A percentile compares a stretch with the other conserved stretches of the same genome.
Evolutionary conservation across 805 yeast species (phyloP).

Genomic region (Candida cerambycidarum): DNA sequence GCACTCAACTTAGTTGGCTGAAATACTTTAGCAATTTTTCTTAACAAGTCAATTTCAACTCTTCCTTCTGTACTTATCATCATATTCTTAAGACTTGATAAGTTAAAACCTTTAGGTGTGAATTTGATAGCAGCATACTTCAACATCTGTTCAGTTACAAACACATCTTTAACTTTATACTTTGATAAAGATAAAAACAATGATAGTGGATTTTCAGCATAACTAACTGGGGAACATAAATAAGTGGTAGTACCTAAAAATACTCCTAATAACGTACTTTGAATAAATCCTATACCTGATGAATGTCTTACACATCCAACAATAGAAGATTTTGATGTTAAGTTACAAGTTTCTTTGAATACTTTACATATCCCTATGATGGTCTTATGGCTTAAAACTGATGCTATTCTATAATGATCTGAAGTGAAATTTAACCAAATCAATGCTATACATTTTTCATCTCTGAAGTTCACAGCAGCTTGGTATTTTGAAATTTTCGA

Average conservation of each 20-base stretch:
- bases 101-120: constrained; percentile 59
- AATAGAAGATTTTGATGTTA: constrained; percentile 68
- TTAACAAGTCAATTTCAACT: constrained; percentile 61
- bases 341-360: constrained; percentile 87
- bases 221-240: constrained; percentile 74
- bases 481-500: constrained; percentile 45
- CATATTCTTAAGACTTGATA: constrained; percentile 70
- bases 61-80: constrained; percentile 80
- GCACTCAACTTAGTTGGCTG: constrained; percentile 63
- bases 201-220: constrained; percentile 67
- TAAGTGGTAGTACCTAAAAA: constrained; percentile 86
- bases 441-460: constrained; percentile 49
- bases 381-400: constrained; percentile 56
- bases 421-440: constrained; percentile 72
- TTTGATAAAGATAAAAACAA: constrained; percentile 72
- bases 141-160: constrained; percentile 80
- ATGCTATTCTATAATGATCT: constrained; percentile 66
- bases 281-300: constrained; percentile 83
- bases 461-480: constrained; percentile 37
- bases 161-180: constrained; percentile 80
- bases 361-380: constrained; percentile 81
- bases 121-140: constrained; percentile 63
- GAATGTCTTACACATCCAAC: constrained; percentile 86
- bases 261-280: constrained; percentile 79
- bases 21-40: constrained; percentile 60